phyloP scores from a whole-genome alignment of 202 grass and related monocot species.

The Musa balbisiana region DNA sequence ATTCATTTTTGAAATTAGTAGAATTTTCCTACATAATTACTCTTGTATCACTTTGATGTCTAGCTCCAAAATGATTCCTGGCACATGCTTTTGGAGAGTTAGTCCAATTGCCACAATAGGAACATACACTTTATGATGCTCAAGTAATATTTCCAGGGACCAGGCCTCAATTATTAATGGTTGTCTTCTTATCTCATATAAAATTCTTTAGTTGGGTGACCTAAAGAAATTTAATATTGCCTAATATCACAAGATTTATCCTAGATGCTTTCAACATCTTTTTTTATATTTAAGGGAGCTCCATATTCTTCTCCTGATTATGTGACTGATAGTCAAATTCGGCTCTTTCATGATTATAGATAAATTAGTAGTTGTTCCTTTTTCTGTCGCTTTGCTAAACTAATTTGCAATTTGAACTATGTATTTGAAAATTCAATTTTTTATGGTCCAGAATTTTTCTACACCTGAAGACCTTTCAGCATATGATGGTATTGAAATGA shows the following conservation, averaged over 20 bases:
- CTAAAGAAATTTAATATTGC: neutral
- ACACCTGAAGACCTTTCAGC: slow-evolving; percentile 63
- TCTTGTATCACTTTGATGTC: neutral
- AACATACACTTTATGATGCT: neutral
- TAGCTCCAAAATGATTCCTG: neutral
- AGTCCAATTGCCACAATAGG: neutral
- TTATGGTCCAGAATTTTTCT: slow-evolving; percentile 64
- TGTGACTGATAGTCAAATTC: neutral
- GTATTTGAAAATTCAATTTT: slow-evolving; percentile 8
- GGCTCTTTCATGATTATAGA: neutral
- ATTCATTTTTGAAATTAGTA: neutral
- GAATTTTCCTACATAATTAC: neutral
- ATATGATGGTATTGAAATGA: slow-evolving; percentile 87
- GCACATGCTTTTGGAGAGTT: neutral
- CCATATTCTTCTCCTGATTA: neutral
- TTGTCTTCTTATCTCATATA: neutral
- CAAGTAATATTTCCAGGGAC: neutral
- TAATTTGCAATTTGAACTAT: neutral
- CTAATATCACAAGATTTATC: neutral
- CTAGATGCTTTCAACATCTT: neutral
- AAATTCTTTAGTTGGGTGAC: neutral
- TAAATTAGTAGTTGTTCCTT: neutral
- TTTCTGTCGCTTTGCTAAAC: neutral
- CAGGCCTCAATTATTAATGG: neutral
- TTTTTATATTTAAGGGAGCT: too few relatives aligned